phyloP scores from a whole-genome alignment of 164 flowering plant genomes.

The Cinnamomum chago region DNA sequence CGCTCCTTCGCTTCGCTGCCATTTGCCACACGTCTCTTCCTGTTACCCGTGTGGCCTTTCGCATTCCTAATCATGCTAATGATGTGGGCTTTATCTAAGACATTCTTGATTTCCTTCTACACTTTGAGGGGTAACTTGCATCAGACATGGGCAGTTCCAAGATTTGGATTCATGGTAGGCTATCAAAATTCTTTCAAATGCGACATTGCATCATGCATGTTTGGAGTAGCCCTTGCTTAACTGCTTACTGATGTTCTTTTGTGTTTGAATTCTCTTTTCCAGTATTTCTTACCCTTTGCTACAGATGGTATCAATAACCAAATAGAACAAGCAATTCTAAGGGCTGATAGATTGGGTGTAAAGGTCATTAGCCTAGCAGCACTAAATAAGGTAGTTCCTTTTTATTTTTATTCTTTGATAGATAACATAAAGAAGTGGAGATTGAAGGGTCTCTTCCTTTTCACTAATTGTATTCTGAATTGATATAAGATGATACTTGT shows the following conservation, averaged over 20 bases:
- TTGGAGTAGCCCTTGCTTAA: neutral
- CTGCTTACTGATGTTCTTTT: neutral
- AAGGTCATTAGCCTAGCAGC: constrained; percentile 95
- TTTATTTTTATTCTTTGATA: neutral
- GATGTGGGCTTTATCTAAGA: constrained; percentile 73
- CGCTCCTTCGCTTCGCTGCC: constrained; percentile 57
- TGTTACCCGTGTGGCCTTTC: constrained; percentile 56
- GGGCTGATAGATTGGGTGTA: constrained; percentile 72
- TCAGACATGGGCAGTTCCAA: constrained; percentile 81
- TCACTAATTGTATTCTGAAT: neutral
- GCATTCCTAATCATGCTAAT: constrained; percentile 36
- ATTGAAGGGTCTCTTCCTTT: neutral
- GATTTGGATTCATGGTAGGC: constrained; percentile 85
- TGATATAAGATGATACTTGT: neutral
- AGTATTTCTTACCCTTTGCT: constrained; percentile 94
- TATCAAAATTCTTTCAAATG: neutral
- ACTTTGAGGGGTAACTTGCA: constrained; percentile 48
- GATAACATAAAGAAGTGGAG: neutral
- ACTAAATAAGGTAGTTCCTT: constrained; percentile 67
- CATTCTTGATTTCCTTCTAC: constrained; percentile 58
- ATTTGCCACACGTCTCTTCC: constrained; percentile 33
- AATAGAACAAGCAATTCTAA: constrained; percentile 80
- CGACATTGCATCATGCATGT: neutral
- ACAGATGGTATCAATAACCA: constrained; percentile 69
- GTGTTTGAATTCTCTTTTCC: constrained; percentile 18